Evolutionary conservation across 1,139 yeast genomes (phyloP).

Genomic region (Blastobotrys petasosporus): DNA sequence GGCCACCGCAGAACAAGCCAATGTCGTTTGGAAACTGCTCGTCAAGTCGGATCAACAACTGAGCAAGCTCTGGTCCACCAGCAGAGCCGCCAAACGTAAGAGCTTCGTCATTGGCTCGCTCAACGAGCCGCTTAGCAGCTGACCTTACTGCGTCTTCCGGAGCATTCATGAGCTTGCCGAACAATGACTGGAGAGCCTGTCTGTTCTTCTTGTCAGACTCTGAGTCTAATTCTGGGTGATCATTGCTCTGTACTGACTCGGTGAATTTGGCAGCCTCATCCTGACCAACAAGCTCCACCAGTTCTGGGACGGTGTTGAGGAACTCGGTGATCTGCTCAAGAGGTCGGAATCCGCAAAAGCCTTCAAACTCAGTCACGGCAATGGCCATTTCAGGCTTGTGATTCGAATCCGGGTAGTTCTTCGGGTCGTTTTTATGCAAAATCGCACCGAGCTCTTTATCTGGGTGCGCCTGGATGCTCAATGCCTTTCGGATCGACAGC

Average conservation of each 20-base stretch:
- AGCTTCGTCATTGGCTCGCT: conserved; percentile 46
- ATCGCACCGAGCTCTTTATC: conserved; percentile 77
- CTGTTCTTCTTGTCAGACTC: conserved; percentile 41
- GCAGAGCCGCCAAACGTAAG: conserved; percentile 31
- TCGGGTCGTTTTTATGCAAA: conserved; percentile 77
- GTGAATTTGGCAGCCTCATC: conserved; percentile 51
- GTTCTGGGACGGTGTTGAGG: conserved; percentile 68
- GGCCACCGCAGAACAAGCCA: conserved; percentile 93
- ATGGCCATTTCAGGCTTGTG: conserved; percentile 99
- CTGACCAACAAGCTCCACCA: conserved; percentile 61
- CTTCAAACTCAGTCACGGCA: conserved; percentile 93
- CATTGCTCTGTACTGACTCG: conserved; percentile 37
- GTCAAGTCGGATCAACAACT: conserved; percentile 67
- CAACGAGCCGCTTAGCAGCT: conserved; percentile 56
- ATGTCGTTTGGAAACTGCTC: conserved; percentile 88
- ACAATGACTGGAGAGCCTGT: conserved; percentile 63
- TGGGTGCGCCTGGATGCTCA: conserved; percentile 97
- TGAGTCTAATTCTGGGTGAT: conserved; percentile 45
- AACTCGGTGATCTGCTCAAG: conserved; percentile 65
- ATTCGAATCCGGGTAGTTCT: conserved; percentile 93
- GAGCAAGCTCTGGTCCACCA: conserved; percentile 52
- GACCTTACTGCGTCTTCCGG: conserved; percentile 47
- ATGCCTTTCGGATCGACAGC: conserved; percentile 82
- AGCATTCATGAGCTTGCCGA: conserved; percentile 78
- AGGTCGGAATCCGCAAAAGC: conserved; percentile 97